Conservation (phyloP, 352 stramenopile species). For the Phytophthora citricola region DNA sequence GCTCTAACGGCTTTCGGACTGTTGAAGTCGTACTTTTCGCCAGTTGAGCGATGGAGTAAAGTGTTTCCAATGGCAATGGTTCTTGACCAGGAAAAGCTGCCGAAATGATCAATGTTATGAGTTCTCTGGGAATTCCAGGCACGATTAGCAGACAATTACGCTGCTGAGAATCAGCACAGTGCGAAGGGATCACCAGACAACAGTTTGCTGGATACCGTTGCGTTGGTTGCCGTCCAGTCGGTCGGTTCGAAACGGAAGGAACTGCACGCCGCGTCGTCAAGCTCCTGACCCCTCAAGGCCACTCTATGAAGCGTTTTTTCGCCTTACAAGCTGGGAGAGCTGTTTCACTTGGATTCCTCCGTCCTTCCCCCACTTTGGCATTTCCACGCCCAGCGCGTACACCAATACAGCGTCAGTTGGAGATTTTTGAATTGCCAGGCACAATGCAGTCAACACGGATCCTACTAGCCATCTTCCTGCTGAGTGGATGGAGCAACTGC, state of each 20-base stretch:
- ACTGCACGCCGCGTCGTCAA: slow-evolving; percentile 30
- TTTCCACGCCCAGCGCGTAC: slow-evolving; percentile 35
- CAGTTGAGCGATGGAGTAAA: background rate
- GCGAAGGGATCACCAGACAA: slow-evolving; percentile 11
- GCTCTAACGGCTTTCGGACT: slow-evolving; percentile 23
- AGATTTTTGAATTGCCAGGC: slow-evolving; percentile 11
- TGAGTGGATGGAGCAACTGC: slow-evolving; percentile 5
- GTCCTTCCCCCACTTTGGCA: slow-evolving; percentile 18
- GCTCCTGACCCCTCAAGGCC: slow-evolving; percentile 18
- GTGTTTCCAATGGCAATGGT: background rate
- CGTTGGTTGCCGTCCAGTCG: slow-evolving; percentile 6
- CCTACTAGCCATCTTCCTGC: slow-evolving; percentile 12
- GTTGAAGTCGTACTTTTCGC: background rate
- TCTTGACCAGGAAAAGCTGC: background rate
- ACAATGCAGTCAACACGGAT: slow-evolving; percentile 22
- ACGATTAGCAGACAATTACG: background rate
- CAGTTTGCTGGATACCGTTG: slow-evolving; percentile 4
- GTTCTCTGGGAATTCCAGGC: background rate
- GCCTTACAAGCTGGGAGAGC: background rate
- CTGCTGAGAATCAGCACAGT: no score
- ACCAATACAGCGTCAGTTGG: slow-evolving; percentile 12
- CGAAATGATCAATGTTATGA: background rate
- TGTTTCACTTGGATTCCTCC: slow-evolving; percentile 34
- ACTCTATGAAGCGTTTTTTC: slow-evolving; percentile 16
- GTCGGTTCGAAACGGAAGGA: slow-evolving; percentile 35